Evolutionary conservation across 495 filamentous ascomycete genomes (phyloP), one percentile per base, ranked within the genome.

Genomic region (Acidiella bohemica): DNA sequence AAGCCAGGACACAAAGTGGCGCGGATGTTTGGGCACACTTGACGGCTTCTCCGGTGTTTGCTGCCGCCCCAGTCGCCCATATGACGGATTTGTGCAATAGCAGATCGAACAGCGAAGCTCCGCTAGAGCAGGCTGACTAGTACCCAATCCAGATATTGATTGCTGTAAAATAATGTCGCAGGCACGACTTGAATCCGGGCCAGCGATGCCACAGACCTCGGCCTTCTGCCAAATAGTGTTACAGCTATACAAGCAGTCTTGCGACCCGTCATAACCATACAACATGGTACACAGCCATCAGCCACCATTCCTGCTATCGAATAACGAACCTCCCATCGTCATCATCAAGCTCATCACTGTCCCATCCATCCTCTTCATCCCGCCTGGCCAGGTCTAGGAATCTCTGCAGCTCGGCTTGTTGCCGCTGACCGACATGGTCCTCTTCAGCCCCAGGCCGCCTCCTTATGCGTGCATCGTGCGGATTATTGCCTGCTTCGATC

Each of bases 301-400:
- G n/a, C 32, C 32, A 18, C 5, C 5, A 10, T 14, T 34, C 18
- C 5, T 19, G 31, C 23, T 20, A 43, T 23, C 34, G 44, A 18
- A 53, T 47, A 24, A 49, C 51, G 19, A 42, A 49, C 14, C 29
- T 23, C 5, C 36, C 51, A 19, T 54, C 55, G 39, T 55, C 55
- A 9, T 68, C 70, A 25, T 69, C 67, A 36, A 76, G 41, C 53
- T 75, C 72, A 52, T 76, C 72, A 41, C 72, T 75, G 51, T 76
- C 72, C 72, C 72, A 77, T 46, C 67, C 75, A 51, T 77, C 72
- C 53, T 75, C 73, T 22, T 70, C 64, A 47, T 78, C 75, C 32
- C 71, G 65, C 44, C 60, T 55, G 3, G 66, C 72, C 25, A 78
- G 49, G 35, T 65, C 59, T 25, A 77, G 47, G 39, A 76, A 76